Conservation (phyloP, 176 grass and related monocot species). For the Elymus sibiricus region DNA sequence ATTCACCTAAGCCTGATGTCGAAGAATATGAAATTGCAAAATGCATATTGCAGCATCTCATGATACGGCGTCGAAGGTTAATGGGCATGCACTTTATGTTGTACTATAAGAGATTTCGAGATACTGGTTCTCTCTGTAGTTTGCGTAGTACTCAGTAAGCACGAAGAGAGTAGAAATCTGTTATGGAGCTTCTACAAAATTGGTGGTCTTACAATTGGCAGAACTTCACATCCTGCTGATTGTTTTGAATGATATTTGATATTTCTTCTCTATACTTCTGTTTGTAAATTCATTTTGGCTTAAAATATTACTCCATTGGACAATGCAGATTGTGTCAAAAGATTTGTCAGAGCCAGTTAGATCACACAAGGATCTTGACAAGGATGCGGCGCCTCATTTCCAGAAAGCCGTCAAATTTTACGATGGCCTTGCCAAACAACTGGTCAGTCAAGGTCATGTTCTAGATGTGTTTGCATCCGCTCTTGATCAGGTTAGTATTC, state of each 20-base stretch:
- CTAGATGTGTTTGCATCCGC: conserved; percentile 96
- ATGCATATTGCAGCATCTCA: not conserved
- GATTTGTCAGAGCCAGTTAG: conserved; percentile 93
- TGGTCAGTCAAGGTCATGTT: conserved; percentile 89
- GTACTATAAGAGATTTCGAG: not conserved
- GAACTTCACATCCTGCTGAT: not conserved
- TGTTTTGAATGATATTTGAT: not conserved
- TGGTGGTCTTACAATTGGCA: not conserved
- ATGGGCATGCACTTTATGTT: not conserved
- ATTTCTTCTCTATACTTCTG: not conserved
- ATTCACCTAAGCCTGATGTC: not conserved
- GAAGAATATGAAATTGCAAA: not conserved
- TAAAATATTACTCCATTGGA: not conserved
- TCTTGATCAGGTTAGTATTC: conserved; percentile 80
- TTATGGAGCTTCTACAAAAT: not conserved
- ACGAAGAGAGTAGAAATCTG: not conserved
- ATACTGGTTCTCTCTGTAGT: not conserved
- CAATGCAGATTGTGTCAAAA: conserved; percentile 88
- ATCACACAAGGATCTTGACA: conserved; percentile 98
- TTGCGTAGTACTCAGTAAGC: not conserved
- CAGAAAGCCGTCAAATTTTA: conserved; percentile 96
- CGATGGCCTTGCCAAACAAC: conserved; percentile 83
- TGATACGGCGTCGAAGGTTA: not conserved
- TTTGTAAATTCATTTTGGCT: not conserved
- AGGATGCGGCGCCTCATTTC: conserved; percentile 90